Evolutionary conservation across 2,329 filamentous ascomycete species (phyloP).

Genomic region (Aureobasidium sp.): DNA sequence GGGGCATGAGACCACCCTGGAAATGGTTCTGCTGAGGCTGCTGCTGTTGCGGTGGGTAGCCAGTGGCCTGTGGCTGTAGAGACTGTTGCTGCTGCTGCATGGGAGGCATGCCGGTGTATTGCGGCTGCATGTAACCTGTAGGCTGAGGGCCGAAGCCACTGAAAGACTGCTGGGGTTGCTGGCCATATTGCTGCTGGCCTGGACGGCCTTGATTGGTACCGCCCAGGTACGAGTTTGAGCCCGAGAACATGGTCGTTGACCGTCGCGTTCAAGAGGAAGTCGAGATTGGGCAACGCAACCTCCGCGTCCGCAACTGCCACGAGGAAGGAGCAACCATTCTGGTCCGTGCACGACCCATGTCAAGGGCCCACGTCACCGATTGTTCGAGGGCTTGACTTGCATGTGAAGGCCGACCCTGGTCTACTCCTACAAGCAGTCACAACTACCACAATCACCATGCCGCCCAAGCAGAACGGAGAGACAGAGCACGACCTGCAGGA

Average conservation of each 20-base stretch:
- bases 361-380: neutral
- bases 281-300: neutral
- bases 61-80: conserved; percentile 28
- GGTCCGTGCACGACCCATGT: neutral
- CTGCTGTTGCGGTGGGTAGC: conserved; percentile 23
- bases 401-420: neutral
- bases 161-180: conserved; percentile 31
- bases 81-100: conserved; percentile 33
- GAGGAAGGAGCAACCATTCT: neutral
- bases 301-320: neutral
- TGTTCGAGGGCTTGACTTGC: neutral
- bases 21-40: conserved; percentile 19
- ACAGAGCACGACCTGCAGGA: conserved; percentile 10
- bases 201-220: conserved; percentile 68
- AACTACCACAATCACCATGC: neutral
- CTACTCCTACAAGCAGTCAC: neutral
- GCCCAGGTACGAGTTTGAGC: conserved; percentile 77
- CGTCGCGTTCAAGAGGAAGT: neutral
- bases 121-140: conserved; percentile 54
- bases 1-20: conserved; percentile 26
- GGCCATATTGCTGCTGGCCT: conserved; percentile 39
- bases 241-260: conserved; percentile 67
- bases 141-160: conserved; percentile 44
- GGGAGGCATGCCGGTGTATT: conserved; percentile 49
- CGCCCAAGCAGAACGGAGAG: conserved; percentile 1